Conservation (phyloP, 2,329 filamentous ascomycete genomes). For the Fusarium tupiense region DNA sequence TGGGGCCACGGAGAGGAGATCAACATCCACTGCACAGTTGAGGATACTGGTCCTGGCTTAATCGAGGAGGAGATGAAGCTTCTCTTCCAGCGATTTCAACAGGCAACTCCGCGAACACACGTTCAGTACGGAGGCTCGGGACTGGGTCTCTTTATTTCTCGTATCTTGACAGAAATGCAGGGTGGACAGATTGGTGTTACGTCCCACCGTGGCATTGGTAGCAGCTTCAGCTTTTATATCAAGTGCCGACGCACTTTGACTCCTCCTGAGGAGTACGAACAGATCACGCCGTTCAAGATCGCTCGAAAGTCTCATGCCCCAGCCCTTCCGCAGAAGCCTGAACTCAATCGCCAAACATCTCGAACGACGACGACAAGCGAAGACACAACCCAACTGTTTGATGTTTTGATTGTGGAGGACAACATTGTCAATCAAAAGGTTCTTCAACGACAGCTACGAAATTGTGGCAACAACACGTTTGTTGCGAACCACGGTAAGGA, state of each 20-base stretch:
- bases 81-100: conserved; percentile 74
- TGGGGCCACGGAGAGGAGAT: conserved; percentile 79
- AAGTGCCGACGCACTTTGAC: conserved; percentile 67
- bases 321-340: conserved; percentile 24
- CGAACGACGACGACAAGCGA: conserved; percentile 10
- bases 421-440: conserved; percentile 75
- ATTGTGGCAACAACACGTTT: conserved; percentile 67
- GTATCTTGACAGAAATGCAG: conserved; percentile 79
- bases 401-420: conserved; percentile 74
- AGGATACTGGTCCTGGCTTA: conserved; percentile 76
- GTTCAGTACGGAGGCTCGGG: conserved; percentile 78
- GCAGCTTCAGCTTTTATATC: conserved; percentile 81
- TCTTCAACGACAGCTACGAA: conserved; percentile 68
- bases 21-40: conserved; percentile 77
- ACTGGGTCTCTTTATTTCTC: conserved; percentile 78
- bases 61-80: conserved; percentile 72
- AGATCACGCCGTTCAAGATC: conserved; percentile 50
- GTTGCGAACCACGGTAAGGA: conserved; percentile 74
- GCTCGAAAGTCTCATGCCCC: conserved; percentile 43
- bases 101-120: conserved; percentile 74
- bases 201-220: conserved; percentile 73
- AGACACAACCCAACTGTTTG: conserved; percentile 51
- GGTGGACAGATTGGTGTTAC: conserved; percentile 80
- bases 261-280: conserved; percentile 51
- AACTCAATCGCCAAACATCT: conserved; percentile 30